phyloP scores from a whole-genome alignment of 2,329 filamentous ascomycete species.

The Metarhizium humberi region DNA sequence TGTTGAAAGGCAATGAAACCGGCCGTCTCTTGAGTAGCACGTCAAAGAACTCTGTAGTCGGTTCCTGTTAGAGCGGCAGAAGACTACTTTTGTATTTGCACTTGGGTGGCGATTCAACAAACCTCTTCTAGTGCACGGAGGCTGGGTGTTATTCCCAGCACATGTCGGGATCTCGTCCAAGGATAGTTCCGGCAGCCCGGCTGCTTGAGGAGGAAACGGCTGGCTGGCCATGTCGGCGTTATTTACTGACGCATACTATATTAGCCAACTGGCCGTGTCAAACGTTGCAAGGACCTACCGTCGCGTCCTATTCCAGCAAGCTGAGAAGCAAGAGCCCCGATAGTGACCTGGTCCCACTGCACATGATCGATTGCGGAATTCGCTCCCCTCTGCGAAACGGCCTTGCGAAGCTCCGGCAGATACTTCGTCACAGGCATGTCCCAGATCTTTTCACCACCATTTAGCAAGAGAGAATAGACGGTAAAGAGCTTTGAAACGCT shows the following conservation, averaged over 20 bases:
- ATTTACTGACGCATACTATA: background rate
- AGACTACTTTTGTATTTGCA: too few species aligned
- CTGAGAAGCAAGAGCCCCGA: slow-evolving; percentile 11
- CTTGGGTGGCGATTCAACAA: background rate
- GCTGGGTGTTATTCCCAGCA: slow-evolving; percentile 6
- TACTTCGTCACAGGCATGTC: slow-evolving; percentile 16
- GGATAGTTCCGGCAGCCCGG: slow-evolving; percentile 7
- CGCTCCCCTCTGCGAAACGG: background rate
- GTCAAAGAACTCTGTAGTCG: slow-evolving; percentile 10
- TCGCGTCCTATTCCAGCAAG: slow-evolving; percentile 9
- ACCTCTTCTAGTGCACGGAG: slow-evolving; percentile 4
- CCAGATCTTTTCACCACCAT: slow-evolving; percentile 12
- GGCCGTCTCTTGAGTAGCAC: slow-evolving; percentile 8
- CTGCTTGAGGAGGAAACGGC: slow-evolving; percentile 2
- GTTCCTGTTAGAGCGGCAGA: background rate
- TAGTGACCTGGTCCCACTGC: slow-evolving; percentile 10
- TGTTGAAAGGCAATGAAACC: slow-evolving; percentile 10
- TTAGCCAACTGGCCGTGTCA: background rate
- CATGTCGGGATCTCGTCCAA: slow-evolving; percentile 8
- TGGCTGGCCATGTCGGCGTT: slow-evolving; percentile 4
- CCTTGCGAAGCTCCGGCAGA: slow-evolving; percentile 14
- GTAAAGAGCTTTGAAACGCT: slow-evolving; percentile 10
- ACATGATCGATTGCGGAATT: background rate
- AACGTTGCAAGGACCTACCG: slow-evolving; percentile 2
- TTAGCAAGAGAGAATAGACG: slow-evolving; percentile 15